phyloP scores from a whole-genome alignment of 176 grass and related monocot species.

The Typha latifolia region DNA sequence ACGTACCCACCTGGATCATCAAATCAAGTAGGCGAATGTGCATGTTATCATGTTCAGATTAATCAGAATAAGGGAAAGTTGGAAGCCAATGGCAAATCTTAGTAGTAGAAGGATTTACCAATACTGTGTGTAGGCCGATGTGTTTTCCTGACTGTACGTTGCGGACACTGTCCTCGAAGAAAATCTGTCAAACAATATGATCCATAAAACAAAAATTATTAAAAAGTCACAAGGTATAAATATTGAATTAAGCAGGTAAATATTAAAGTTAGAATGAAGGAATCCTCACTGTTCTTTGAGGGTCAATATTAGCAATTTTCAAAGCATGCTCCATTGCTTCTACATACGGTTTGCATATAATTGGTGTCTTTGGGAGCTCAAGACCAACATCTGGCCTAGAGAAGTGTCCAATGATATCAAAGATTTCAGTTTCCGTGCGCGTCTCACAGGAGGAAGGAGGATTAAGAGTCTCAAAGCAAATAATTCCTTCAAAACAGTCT shows the following conservation, averaged over 20 bases:
- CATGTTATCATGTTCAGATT: neutral
- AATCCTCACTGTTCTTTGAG: constrained; percentile 53
- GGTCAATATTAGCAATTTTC: constrained; percentile 59
- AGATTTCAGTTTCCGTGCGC: constrained; percentile 24
- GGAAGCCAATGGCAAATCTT: neutral
- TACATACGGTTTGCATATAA: constrained; percentile 85
- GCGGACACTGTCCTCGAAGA: constrained; percentile 93
- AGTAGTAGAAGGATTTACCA: constrained; percentile 36
- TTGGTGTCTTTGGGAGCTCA: constrained; percentile 65
- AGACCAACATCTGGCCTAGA: constrained; percentile 9
- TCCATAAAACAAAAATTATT: neutral
- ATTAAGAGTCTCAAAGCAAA: constrained; percentile 99
- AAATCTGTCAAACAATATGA: constrained; percentile 50
- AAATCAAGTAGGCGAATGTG: neutral
- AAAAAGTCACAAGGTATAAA: neutral
- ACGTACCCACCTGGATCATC: constrained; percentile 47
- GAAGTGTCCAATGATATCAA: constrained; percentile 75
- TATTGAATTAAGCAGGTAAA: neutral
- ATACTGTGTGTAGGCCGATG: constrained; percentile 81
- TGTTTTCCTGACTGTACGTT: constrained; percentile 79
- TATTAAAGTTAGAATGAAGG: neutral
- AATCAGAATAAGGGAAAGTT: neutral
- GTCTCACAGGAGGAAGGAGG: constrained; percentile 26
- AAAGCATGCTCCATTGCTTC: constrained; percentile 78
- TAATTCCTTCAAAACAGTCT: constrained; percentile 91